Evolutionary conservation across 1,284 basidiomycete genomes (phyloP).

Genomic region (Trichosporon faecale): DNA sequence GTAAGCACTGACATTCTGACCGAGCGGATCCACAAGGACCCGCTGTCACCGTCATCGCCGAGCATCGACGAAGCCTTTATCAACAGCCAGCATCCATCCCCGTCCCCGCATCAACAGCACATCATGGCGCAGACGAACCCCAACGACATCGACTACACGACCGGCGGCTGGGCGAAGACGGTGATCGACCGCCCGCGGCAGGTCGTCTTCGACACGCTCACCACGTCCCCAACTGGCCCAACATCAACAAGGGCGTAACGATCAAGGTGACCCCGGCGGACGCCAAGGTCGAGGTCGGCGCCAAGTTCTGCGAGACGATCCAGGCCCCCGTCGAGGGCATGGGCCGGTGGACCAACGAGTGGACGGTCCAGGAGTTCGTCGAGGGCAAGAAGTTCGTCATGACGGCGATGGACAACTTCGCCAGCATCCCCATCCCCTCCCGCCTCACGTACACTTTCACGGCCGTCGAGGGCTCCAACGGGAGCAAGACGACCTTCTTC

Average conservation of each 20-base stretch:
- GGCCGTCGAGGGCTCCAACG: background rate
- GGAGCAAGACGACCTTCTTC: background rate
- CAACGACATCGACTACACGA: background rate
- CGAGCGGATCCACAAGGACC: too few relatives aligned
- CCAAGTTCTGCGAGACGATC: background rate
- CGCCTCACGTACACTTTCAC: background rate
- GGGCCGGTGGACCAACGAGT: background rate
- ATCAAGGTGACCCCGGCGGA: background rate
- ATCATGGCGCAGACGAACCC: background rate
- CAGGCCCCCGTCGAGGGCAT: background rate
- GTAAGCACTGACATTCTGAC: too few relatives aligned
- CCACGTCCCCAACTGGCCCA: background rate
- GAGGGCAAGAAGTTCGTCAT: background rate
- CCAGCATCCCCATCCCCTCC: background rate
- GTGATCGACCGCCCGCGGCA: background rate
- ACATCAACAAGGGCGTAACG: slow-evolving; percentile 1
- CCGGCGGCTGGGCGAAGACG: background rate
- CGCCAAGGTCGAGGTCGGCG: background rate
- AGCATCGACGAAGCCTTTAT: background rate
- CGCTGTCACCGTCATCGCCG: too few relatives aligned
- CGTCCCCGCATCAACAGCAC: background rate
- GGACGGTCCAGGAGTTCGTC: background rate
- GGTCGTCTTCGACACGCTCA: background rate
- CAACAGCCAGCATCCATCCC: background rate
- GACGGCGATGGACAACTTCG: background rate